Evolutionary conservation across 1,284 basidiomycete genomes (phyloP).

Genomic region (Neotropicomus parvogracilis): DNA sequence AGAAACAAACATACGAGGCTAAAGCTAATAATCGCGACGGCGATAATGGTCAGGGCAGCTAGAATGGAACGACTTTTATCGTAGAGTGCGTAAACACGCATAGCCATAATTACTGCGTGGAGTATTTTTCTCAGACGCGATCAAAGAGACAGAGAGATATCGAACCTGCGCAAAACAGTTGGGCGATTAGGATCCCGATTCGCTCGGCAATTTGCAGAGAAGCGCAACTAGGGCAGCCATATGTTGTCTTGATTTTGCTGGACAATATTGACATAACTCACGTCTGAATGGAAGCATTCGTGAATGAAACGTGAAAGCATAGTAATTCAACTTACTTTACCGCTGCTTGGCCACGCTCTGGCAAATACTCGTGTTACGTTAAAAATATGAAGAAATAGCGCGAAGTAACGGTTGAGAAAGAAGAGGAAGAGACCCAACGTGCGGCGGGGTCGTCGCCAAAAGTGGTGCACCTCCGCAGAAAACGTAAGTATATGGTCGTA

Average conservation of each 20-base stretch:
- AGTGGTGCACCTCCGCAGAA: slow-evolving; percentile 34
- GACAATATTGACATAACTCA: slow-evolving; percentile 1
- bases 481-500: slow-evolving; percentile 43
- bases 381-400: slow-evolving; percentile 25
- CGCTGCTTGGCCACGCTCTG: neutral
- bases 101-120: slow-evolving; percentile 27
- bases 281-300: slow-evolving; percentile 1
- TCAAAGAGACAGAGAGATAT: neutral
- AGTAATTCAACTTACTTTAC: slow-evolving; percentile 1
- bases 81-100: slow-evolving; percentile 34
- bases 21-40: slow-evolving; percentile 4
- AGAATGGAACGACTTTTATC: slow-evolving; percentile 21
- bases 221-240: slow-evolving; percentile 3
- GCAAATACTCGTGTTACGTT: slow-evolving; percentile 1
- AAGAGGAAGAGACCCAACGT: slow-evolving; percentile 35
- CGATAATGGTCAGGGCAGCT: slow-evolving; percentile 4
- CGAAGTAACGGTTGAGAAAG: slow-evolving; percentile 39
- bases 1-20: slow-evolving; percentile 20
- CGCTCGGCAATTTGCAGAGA: neutral
- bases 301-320: neutral
- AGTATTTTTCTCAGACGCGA: slow-evolving; percentile 20
- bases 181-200: slow-evolving; percentile 7
- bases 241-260: neutral
- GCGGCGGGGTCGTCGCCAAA: slow-evolving; percentile 33
- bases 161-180: slow-evolving; percentile 13